phyloP scores from a whole-genome alignment of 2,329 filamentous ascomycete genomes.

The Shiraia sp. region DNA sequence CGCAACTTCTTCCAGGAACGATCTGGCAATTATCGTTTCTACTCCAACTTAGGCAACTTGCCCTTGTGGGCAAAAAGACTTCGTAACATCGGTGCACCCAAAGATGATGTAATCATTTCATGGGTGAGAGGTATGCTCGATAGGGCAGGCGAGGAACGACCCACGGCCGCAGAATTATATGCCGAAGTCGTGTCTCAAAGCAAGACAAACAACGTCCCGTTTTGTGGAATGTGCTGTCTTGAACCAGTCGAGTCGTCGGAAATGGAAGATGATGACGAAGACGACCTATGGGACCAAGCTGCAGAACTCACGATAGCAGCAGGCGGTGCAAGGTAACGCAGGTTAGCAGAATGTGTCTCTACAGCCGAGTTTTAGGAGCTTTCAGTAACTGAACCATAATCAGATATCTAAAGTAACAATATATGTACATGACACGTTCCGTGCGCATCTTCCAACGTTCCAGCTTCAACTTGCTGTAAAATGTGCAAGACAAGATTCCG shows the following conservation, averaged over 20 bases:
- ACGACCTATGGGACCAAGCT: conserved; percentile 92
- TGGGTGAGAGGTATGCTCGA: conserved; percentile 8
- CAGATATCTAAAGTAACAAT: no score
- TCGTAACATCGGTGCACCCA: background rate
- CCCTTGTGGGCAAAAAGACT: conserved; percentile 1
- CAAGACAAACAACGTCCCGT: conserved; percentile 2
- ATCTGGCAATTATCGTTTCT: conserved; percentile 7
- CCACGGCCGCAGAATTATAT: conserved; percentile 6
- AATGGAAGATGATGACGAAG: conserved; percentile 83
- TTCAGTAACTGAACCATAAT: no score
- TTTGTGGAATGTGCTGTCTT: conserved; percentile 8
- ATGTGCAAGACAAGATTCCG: no score
- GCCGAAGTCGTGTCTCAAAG: conserved; percentile 1
- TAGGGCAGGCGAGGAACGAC: conserved; percentile 1
- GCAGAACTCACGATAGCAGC: background rate
- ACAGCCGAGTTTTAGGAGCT: no score
- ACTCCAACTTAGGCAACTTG: conserved; percentile 3
- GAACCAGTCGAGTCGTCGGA: conserved; percentile 3
- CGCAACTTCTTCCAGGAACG: conserved; percentile 4
- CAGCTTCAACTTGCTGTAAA: no score
- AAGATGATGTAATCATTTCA: conserved; percentile 5
- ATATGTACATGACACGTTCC: no score
- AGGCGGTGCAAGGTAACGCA: no score
- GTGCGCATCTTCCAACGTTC: no score
- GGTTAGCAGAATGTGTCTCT: no score